Percentiles rank a stretch among this genome's conserved stretches.
Evolutionary conservation across 1,284 basidiomycete species (phyloP).

Genomic region (Boletus subluridellus): DNA sequence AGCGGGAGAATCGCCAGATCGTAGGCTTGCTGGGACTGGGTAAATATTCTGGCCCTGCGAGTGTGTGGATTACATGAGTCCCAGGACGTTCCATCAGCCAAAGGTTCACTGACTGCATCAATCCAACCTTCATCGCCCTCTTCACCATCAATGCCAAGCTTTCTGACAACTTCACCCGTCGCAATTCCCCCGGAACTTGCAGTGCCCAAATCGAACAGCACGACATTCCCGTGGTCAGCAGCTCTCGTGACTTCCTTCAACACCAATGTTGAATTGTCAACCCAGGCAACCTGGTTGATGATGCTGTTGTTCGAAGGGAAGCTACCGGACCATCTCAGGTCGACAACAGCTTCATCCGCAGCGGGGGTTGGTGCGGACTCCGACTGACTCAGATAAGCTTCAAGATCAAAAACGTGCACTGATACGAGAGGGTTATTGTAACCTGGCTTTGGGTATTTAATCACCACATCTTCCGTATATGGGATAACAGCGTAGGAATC

Average conservation of each 20-base stretch:
- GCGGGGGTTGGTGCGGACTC: conserved; percentile 34
- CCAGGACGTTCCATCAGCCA: conserved; percentile 3
- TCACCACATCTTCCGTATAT: conserved; percentile 73
- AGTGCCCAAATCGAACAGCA: conserved; percentile 63
- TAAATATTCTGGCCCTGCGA: conserved; percentile 58
- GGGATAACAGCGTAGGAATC: conserved; percentile 68
- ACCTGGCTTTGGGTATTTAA: conserved; percentile 92
- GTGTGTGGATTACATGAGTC: conserved; percentile 12
- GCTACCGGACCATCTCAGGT: conserved; percentile 64
- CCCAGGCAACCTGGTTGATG: conserved; percentile 84
- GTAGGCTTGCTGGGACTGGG: conserved; percentile 48
- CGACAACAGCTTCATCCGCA: conserved; percentile 47
- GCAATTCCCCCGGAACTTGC: conserved; percentile 23
- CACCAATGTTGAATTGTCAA: conserved; percentile 71
- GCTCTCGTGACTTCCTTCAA: conserved; percentile 86
- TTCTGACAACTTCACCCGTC: conserved; percentile 64
- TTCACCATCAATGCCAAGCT: conserved; percentile 75
- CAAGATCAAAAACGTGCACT: conserved; percentile 80
- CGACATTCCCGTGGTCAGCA: conserved; percentile 73
- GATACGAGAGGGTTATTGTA: conserved; percentile 85
- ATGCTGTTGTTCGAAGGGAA: conserved; percentile 64
- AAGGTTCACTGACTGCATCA: conserved; percentile 54
- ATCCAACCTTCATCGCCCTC: conserved; percentile 93
- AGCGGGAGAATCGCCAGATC: conserved; percentile 47
- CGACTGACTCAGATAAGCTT: conserved; percentile 41